phyloP scores from a whole-genome alignment of 2,329 filamentous ascomycete species.

The Xylariaceae sp. region DNA sequence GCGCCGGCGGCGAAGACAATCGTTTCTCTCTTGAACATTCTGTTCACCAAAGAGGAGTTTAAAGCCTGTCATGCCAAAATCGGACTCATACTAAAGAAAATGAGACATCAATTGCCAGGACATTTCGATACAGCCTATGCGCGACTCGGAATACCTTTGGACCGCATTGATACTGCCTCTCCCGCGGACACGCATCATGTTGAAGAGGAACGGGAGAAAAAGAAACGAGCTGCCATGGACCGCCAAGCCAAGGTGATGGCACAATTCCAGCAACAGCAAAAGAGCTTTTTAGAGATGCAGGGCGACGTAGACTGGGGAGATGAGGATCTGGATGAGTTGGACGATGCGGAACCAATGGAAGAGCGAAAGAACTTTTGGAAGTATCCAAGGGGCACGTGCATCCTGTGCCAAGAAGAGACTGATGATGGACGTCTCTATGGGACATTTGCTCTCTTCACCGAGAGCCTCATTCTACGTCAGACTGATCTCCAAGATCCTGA shows the following conservation, averaged over 20 bases:
- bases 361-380: constrained; percentile 74
- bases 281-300: constrained; percentile 87
- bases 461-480: constrained; percentile 80
- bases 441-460: constrained; percentile 82
- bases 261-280: constrained; percentile 95
- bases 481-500: constrained; percentile 78
- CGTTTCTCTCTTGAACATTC: constrained; percentile 55
- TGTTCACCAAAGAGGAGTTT: constrained; percentile 65
- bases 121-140: constrained; percentile 65
- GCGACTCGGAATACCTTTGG: constrained; percentile 60
- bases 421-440: constrained; percentile 85
- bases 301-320: constrained; percentile 85
- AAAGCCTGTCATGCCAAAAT: constrained; percentile 82
- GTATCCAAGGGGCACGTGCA: constrained; percentile 89
- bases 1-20: constrained; percentile 56
- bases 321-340: constrained; percentile 69
- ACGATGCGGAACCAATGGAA: constrained; percentile 51
- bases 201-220: constrained; percentile 70
- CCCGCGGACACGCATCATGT: constrained; percentile 61
- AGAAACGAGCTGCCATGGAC: constrained; percentile 85
- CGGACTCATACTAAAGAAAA: constrained; percentile 70
- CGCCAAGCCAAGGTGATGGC: constrained; percentile 94
- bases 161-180: constrained; percentile 75
- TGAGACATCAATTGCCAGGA: constrained; percentile 74
- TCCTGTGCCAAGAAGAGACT: constrained; percentile 92